A percentile compares a stretch with the other conserved stretches of the same genome.
phyloP scores from a whole-genome alignment of 768 basidiomycete genomes.

The Lactarius sp. region DNA sequence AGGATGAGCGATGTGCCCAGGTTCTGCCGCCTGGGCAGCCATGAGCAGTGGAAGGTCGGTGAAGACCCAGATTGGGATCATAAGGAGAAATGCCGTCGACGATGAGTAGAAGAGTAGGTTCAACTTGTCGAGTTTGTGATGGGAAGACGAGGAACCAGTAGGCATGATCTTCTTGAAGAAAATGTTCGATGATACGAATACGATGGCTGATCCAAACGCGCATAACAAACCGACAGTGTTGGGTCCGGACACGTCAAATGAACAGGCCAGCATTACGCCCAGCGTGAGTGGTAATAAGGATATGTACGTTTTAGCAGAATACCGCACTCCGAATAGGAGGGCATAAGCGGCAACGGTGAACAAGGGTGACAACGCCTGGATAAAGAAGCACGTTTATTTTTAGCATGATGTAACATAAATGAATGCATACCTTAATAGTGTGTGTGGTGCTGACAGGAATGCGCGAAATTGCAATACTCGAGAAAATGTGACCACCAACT shows the following conservation, averaged over 20 bases:
- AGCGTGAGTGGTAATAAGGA: constrained; percentile 92
- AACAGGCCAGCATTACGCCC: constrained; percentile 97
- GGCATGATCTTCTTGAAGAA: constrained; percentile 99
- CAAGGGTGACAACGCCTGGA: constrained; percentile 88
- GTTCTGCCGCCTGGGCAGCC: constrained; percentile 35
- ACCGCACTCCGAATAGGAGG: constrained; percentile 87
- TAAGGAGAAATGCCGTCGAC: constrained; percentile 87
- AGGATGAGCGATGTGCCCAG: constrained; percentile 43
- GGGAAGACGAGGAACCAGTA: constrained; percentile 35
- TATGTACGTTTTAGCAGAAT: constrained; percentile 85
- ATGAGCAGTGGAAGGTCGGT: constrained; percentile 75
- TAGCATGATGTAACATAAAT: neutral
- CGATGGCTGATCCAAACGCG: constrained; percentile 93
- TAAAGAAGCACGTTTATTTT: neutral
- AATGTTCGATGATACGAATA: constrained; percentile 98
- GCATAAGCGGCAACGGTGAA: constrained; percentile 98
- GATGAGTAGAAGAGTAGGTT: constrained; percentile 95
- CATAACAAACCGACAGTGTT: constrained; percentile 85
- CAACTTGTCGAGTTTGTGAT: constrained; percentile 91
- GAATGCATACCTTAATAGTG: constrained; percentile 83
- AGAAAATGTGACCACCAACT: constrained; percentile 96
- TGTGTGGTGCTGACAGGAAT: constrained; percentile 98
- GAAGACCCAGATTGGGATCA: constrained; percentile 94
- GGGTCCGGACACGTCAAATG: constrained; percentile 86
- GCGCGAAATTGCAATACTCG: constrained; percentile 93